Conservation (phyloP, 495 filamentous ascomycete species). For the Pseudotulostoma volvatum region DNA sequence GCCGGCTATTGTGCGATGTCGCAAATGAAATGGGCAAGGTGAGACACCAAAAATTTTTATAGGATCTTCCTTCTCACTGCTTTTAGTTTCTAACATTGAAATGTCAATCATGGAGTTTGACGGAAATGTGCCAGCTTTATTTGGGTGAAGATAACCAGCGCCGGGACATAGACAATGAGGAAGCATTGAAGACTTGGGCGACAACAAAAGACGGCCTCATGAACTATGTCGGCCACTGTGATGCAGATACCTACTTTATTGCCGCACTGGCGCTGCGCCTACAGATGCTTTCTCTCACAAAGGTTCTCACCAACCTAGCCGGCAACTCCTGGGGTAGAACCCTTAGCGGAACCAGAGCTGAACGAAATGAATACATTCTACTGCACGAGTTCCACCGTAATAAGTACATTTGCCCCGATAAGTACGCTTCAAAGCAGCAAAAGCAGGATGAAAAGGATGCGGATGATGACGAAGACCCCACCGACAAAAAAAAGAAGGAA, state of each 20-base stretch:
- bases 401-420: slow-evolving; percentile 96
- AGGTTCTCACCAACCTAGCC: slow-evolving; percentile 88
- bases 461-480: slow-evolving; percentile 54
- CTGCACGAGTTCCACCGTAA: slow-evolving; percentile 90
- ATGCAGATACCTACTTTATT: slow-evolving; percentile 90
- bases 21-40: slow-evolving; percentile 91
- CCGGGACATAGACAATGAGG: slow-evolving; percentile 74
- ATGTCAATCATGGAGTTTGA: slow-evolving; percentile 94
- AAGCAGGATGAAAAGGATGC: slow-evolving; percentile 52
- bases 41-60: slow-evolving; percentile 4
- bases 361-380: slow-evolving; percentile 98
- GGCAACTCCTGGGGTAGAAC: slow-evolving; percentile 98
- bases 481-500: slow-evolving; percentile 84
- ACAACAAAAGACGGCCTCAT: slow-evolving; percentile 68
- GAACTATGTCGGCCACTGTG: slow-evolving; percentile 83
- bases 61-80: slow-evolving; percentile 14
- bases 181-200: slow-evolving; percentile 76
- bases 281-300: slow-evolving; percentile 86
- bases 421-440: slow-evolving; percentile 51
- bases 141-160: slow-evolving; percentile 51
- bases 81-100: slow-evolving; percentile 74
- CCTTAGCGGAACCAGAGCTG: slow-evolving; percentile 82
- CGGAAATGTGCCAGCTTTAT: slow-evolving; percentile 89
- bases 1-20: slow-evolving; percentile 82
- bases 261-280: slow-evolving; percentile 72